Evolutionary conservation across 1,284 basidiomycete genomes (phyloP), one percentile per base, ranked within the genome.

Genomic region (Ganoderma sinense): DNA sequence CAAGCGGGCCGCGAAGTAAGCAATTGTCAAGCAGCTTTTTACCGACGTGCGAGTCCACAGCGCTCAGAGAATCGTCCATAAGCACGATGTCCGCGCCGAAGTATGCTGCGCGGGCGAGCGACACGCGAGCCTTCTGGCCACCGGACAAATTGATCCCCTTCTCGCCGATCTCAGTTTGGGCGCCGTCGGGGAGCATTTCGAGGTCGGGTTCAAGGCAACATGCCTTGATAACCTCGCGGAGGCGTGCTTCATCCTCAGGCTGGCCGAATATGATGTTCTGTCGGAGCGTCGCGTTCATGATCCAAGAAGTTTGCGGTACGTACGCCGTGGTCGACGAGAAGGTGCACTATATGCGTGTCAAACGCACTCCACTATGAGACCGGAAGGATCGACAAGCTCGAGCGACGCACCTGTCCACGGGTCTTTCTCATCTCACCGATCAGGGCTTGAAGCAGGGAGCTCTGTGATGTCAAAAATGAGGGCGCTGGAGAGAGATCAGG

Each of bases 91-190:
- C 89, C 0, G 93, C 88, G 0, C 87, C 82, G 0, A 93, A 94
- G 77, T 96, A 97, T 1, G 93, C 89, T 0, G 93, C 94, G 2
- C 95, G 85, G 1, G 94, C 95, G 13, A 97, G 83, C 6, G 91
- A 94, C 18, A 97, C 88, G n/a, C 95, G 89, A 43, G 94, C 94
- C 85, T 94, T 69, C 51, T 58, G 63, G 1, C 75, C 81, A 83
- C 88, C 87, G 69, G 87, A 90, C 65, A 91, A 78, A 75, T 88
- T 94, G 66, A 93, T 89, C 4, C 95, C 95, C 74, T 92, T 90
- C 80, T 96, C 95, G 29, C 95, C 95, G 39, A 97, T 94, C 79
- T 96, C 93, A 0, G 94, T 95, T 64, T 84, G 77, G 72, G 92
- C 91, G 4, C 90, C 89, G 64, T 91, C 79, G 0, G 90, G 88